phyloP scores from a whole-genome alignment of 2,329 filamentous ascomycete species.

The Podosphaera leucotricha region DNA sequence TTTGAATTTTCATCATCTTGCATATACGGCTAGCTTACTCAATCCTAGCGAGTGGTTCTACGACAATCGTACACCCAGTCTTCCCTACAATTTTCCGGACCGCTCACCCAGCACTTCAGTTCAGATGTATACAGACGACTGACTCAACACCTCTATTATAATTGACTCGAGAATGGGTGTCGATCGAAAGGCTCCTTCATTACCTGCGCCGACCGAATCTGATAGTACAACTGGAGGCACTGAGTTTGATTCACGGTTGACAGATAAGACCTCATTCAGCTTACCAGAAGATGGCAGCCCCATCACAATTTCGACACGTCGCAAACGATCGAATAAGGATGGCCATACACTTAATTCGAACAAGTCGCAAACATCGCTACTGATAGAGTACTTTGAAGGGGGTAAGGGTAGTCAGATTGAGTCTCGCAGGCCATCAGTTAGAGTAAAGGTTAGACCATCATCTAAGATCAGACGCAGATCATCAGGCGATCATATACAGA shows the following conservation, averaged over 20 bases:
- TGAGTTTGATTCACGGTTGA: conserved; percentile 41
- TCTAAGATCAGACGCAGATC: conserved; percentile 21
- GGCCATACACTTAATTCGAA: conserved; percentile 24
- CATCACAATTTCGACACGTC: conserved; percentile 68
- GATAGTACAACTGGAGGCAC: conserved; percentile 30
- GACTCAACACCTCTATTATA: conserved; percentile 5
- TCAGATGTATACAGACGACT: conserved; percentile 8
- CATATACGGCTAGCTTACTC: not conserved
- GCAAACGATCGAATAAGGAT: conserved; percentile 31
- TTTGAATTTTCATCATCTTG: not conserved
- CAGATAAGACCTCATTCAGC: conserved; percentile 48
- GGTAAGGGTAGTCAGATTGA: conserved; percentile 29
- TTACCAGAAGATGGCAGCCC: conserved; percentile 73
- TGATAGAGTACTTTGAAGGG: conserved; percentile 57
- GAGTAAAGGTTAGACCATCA: conserved; percentile 48
- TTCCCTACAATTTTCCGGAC: not conserved
- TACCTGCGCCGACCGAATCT: conserved; percentile 61
- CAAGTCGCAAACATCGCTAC: conserved; percentile 43
- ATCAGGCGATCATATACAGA: conserved; percentile 56
- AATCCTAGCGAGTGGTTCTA: not conserved
- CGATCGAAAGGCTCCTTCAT: conserved; percentile 31
- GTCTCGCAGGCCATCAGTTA: conserved; percentile 40
- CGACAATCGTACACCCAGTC: not conserved
- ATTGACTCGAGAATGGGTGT: conserved; percentile 14
- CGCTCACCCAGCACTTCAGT: not conserved